A percentile compares a stretch with the other conserved stretches of the same genome.
phyloP scores from a whole-genome alignment of 768 basidiomycete species.

The Pleurotus citrinopileatus region DNA sequence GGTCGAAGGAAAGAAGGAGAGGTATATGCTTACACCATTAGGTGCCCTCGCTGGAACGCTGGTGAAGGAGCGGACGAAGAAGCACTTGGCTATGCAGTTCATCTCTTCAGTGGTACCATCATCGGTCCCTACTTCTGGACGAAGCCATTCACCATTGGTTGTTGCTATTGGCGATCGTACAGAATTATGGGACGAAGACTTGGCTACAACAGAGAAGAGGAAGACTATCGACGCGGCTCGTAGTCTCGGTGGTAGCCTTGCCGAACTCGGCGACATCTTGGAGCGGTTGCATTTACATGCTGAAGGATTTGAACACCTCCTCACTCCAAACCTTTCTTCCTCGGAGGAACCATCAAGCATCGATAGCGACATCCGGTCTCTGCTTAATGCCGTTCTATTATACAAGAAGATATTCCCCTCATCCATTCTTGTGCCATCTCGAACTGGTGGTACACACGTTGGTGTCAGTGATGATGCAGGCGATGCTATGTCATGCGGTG shows the following conservation, averaged over 20 bases:
- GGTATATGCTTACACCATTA: slow-evolving; percentile 32
- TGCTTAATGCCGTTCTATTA: slow-evolving; percentile 59
- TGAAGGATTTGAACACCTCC: slow-evolving; percentile 17
- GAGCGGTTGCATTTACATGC: slow-evolving; percentile 54
- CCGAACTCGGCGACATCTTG: slow-evolving; percentile 49
- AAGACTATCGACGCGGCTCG: slow-evolving; percentile 56
- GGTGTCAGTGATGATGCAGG: neutral
- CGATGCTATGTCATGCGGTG: slow-evolving; percentile 10
- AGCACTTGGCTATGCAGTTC: slow-evolving; percentile 55
- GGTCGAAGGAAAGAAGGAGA: slow-evolving; percentile 16
- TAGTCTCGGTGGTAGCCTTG: slow-evolving; percentile 59
- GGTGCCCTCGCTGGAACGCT: slow-evolving; percentile 48
- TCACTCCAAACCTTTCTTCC: slow-evolving; percentile 13
- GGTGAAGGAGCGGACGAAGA: slow-evolving; percentile 49
- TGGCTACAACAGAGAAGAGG: slow-evolving; percentile 38
- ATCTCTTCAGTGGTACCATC: slow-evolving; percentile 31
- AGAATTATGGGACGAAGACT: slow-evolving; percentile 17
- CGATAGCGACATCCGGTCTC: slow-evolving; percentile 46
- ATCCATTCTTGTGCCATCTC: slow-evolving; percentile 10
- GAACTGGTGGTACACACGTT: neutral
- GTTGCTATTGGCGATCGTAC: neutral
- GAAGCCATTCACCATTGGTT: neutral
- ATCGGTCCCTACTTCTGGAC: neutral
- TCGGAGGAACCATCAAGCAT: slow-evolving; percentile 23
- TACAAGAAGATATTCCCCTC: slow-evolving; percentile 58